phyloP scores from a whole-genome alignment of 306 rosid species.

The Malus domestica region DNA sequence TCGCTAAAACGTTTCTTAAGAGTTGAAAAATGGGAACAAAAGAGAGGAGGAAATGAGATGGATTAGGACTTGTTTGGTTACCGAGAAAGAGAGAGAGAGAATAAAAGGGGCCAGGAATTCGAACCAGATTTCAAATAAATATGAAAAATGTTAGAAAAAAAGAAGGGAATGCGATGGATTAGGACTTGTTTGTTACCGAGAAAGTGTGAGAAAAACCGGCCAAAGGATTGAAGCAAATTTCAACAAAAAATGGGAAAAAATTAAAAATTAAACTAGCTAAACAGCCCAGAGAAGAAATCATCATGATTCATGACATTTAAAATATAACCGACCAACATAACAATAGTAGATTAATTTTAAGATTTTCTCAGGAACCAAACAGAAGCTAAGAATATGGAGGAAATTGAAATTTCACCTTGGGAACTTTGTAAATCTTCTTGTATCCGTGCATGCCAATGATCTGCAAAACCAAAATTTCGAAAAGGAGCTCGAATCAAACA shows the following conservation, averaged over 20 bases:
- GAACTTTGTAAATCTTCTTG: conserved; percentile 40
- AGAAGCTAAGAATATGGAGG: background rate
- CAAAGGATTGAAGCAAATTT: background rate
- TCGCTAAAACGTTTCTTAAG: conserved; percentile 37
- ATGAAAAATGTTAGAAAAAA: background rate
- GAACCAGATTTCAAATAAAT: background rate
- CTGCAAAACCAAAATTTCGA: conserved; percentile 13
- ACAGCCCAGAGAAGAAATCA: background rate
- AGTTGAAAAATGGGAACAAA: background rate
- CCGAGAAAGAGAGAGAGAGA: background rate
- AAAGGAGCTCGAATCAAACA: background rate
- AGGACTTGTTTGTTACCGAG: background rate
- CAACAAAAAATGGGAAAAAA: background rate
- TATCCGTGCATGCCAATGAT: conserved; percentile 66
- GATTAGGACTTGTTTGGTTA: background rate
- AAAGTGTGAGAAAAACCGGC: conserved; percentile 1
- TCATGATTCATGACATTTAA: background rate
- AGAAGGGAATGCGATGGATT: background rate
- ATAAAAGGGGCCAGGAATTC: background rate
- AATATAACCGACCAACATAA: background rate
- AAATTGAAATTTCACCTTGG: conserved; percentile 42
- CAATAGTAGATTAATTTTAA: background rate
- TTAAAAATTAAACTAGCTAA: background rate
- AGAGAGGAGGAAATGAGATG: background rate
- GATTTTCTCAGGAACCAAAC: conserved; percentile 15